Base-by-base conservation (phyloP, 1,284 basidiomycete genomes). In the Apiotrichum siamense region DNA sequence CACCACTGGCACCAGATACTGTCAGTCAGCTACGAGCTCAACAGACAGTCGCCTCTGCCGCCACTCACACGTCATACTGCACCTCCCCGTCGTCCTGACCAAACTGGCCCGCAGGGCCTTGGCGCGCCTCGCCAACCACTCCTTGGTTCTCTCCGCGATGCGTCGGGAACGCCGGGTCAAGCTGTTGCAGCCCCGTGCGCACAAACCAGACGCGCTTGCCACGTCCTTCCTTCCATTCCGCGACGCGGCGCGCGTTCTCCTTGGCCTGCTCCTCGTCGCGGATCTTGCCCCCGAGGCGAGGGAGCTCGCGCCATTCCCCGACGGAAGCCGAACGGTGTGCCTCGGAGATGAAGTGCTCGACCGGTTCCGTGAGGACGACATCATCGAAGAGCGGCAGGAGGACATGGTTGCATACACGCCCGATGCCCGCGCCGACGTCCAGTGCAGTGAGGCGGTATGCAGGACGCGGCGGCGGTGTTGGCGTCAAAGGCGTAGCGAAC, bases 1-100 rank as follows among this genome's bases (percentile, higher is more conserved):
- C 90, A 93, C 92, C 92, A 96, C 70, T 96, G 92, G 64, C 88
- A 89, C 92, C 88, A 91, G 52, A 93, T 80, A 2, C 73, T 74
- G 48, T 3, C 32, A 2, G 33, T 55, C 79, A 72, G 90, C 86
- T 68, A 85, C 88, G 2, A 79, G 79, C 49, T 18, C 52, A 52
- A 9, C 33, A 37, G 12, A 23, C 7, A 3, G 3, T 7, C 27
- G 15, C 12, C 13, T 23, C 42, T n/a, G 10, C 29, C n/a, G 11
- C 4, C 12, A 71, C 72, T 65, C 58, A 75, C 63, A 63, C 64
- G 54, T 75, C 70, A 38, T 72, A 72, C 3, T 61, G 58, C 35
- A 70, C 55, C 23, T 66, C 69, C 31, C 54, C 43, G 7, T 61
- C 68, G 18, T 50, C 51, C 35, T 62, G 59, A 0, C 69, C 69